Percentiles rank a stretch among this genome's conserved stretches.
Evolutionary conservation across 2,329 filamentous ascomycete species (phyloP).

Genomic region (Hirsutella minnesotensis): DNA sequence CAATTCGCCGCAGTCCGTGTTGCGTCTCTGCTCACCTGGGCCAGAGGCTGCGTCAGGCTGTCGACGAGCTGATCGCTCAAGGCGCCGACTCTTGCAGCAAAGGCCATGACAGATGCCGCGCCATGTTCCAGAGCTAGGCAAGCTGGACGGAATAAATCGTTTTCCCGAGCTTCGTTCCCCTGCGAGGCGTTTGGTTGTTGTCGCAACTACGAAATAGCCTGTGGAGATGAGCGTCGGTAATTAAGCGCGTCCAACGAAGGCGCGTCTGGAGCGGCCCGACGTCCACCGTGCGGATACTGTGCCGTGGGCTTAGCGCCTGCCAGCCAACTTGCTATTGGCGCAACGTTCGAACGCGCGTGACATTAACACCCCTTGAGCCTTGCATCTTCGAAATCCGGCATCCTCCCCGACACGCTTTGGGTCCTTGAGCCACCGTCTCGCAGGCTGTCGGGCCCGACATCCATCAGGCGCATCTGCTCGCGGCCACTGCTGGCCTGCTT

Average conservation of each 20-base stretch:
- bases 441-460: neutral
- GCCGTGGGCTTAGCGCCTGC: no score
- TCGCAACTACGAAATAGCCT: no score
- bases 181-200: no score
- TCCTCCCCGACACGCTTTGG: neutral
- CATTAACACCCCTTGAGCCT: neutral
- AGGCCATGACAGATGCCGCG: constrained; percentile 46
- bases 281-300: no score
- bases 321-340: no score
- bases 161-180: no score
- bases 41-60: constrained; percentile 43
- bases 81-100: constrained; percentile 50
- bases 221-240: no score
- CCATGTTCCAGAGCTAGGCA: neutral
- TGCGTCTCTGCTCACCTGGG: constrained; percentile 31
- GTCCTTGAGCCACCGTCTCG: neutral
- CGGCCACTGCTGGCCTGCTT: neutral
- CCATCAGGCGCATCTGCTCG: neutral
- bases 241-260: no score
- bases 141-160: no score
- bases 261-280: no score
- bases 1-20: constrained; percentile 1
- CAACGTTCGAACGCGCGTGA: no score
- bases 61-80: constrained; percentile 62
- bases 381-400: neutral